These are phyloP conservation scores for Calonectria hongkongensis DNA, from an alignment of 2,329 filamentous ascomycete species.

Conservation along the genomic window DNA sequence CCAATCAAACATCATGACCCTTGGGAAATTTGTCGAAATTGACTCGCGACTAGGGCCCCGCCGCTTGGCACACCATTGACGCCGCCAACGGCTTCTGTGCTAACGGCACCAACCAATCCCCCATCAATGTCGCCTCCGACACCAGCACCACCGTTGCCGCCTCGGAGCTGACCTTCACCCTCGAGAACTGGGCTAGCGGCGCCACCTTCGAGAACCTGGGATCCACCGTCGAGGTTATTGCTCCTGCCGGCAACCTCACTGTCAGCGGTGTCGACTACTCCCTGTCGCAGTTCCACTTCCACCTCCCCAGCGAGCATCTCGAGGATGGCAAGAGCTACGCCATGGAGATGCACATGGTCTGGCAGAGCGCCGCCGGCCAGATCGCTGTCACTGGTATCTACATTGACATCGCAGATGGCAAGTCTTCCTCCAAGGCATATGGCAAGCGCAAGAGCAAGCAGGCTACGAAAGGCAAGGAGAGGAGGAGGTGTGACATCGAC, in stretches of 20 bases:
- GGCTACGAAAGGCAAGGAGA: constrained; percentile 3
- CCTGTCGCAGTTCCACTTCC: constrained; percentile 76
- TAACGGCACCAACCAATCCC: constrained; percentile 71
- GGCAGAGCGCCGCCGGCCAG: constrained; percentile 43
- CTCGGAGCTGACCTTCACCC: constrained; percentile 56
- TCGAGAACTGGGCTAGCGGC: constrained; percentile 60
- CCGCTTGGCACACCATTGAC: constrained; percentile 71
- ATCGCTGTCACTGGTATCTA: constrained; percentile 57
- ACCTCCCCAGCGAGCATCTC: constrained; percentile 76
- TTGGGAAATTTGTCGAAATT: constrained; percentile 17
- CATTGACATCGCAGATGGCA: constrained; percentile 50
- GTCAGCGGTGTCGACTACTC: constrained; percentile 63
- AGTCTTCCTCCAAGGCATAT: background rate
- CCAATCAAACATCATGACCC: background rate
- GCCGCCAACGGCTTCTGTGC: constrained; percentile 67
- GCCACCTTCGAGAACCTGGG: constrained; percentile 71
- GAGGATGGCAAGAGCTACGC: constrained; percentile 61
- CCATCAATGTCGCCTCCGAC: constrained; percentile 69
- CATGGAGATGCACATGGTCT: constrained; percentile 59
- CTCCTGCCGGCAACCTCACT: constrained; percentile 68
- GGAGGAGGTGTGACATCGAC: background rate
- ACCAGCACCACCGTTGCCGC: constrained; percentile 57
- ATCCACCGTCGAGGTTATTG: constrained; percentile 69
- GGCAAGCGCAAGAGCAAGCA: constrained; percentile 16
- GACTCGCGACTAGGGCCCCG: constrained; percentile 62